Evolutionary conservation across 2,329 filamentous ascomycete species (phyloP), one percentile per base, ranked within the genome.

Genomic region (Colletotrichum euphorbiae): DNA sequence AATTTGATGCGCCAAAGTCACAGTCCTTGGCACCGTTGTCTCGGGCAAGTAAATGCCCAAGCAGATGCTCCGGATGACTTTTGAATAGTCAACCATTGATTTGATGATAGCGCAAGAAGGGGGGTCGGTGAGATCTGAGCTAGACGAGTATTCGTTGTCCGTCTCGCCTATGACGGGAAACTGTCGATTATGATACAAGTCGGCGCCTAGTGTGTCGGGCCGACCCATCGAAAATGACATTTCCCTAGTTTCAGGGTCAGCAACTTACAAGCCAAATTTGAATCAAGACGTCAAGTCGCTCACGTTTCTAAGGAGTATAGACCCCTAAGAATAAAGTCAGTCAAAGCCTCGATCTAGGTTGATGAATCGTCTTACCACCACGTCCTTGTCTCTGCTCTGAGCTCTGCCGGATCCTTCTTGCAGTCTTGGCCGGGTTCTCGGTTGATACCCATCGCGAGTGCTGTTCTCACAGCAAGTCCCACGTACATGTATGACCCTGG

Each of bases 201-300:
- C 82, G 64, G 82, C 78, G 21, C 83, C 83, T 3, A 84, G 75
- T 3, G 82, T 83, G 62, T 84, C 82, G 0, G 83, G 83, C 24
- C 83, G 76, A 1, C 83, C 83, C 61, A 84, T 78, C 1, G 82
- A 79, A 66, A 84, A 84, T 45, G 81, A 82, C 74, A 84, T 79
- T 73, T 84, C 81, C 65, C 80, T 82, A 33, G 4, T 24, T 13
- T 3, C 1, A 7, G 11, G 1, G 56, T 66, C 9, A 66, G 62
- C 9, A 13, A 13, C 2, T 15, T 19, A 3, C 8, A 38, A 38
- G 12, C 9, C 9, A 38, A 38, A 13, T 12, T 4, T 3, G 33
- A 13, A 12, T 3, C 33, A 38, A 38, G 5, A 38, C 5, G 33
- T 24, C 33, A 12, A 38, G 6, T 38, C 6, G 33, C 75, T 69